Evolutionary conservation across 1,284 basidiomycete species (phyloP), one percentile per base, ranked within the genome.

Genomic region (Austropuccinia psidii): DNA sequence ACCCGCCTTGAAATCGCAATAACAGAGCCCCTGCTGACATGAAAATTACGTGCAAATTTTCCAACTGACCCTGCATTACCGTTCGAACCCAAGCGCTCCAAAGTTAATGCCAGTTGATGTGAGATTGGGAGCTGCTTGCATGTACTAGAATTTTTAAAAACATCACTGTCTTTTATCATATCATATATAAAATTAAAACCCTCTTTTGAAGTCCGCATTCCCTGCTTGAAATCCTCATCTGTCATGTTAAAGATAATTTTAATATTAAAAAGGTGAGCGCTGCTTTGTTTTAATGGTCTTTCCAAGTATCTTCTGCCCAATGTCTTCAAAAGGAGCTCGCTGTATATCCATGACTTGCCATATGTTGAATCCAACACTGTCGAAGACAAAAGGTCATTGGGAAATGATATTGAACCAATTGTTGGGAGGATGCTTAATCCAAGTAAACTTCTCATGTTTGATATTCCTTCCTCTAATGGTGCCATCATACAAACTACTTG

Each of bases 11-110:
- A 45, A 13, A 52, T 19, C 39, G 29, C 58, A 27, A 69, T 31
- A 3, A 69, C 67, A 17, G 21, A 39, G 15, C 67, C 54, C 6
- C 43, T 50, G 27, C 39, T 39, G 31, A 69, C 54, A 9, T 33
- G 19, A 15, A 55, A 31, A 29, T 45, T 69, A 17, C 27, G 39
- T 9, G 27, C 27, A 31, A 69, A 58, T 43, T 31, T 4, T 7
- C 67, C 54, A 11, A 69, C 41, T 8, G 15, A 45, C 1, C 24
- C 37, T 7, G 52, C 67, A 47, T 69, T 69, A 11, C 67, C 54
- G 39, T 58, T 69, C 6, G 50, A 55, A 15, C 67, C 67, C 29
- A 69, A 31, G 8, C 54, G 33, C 37, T 67, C 65, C 43, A 65
- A n/a, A 4, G 7, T 65, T 17, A 65, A 19, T 11, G 62, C 62